Percentiles rank a stretch among this genome's conserved stretches.
These are phyloP conservation scores for Solanum tarijense DNA, from an alignment of 257 asterid genomes.

Conservation along the genomic window DNA sequence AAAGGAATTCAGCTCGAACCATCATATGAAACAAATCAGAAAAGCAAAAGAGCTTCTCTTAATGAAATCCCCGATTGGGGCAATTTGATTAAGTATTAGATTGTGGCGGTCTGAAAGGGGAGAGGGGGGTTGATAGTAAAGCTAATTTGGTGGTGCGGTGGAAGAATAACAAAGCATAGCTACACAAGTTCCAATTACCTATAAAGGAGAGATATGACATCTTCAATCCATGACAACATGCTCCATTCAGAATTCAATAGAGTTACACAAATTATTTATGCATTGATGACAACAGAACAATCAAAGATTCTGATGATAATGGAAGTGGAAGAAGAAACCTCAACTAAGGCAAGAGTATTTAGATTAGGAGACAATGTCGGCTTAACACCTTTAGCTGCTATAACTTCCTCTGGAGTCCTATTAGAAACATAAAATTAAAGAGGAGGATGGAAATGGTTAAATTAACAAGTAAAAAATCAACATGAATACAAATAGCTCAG, in stretches of 20 bases:
- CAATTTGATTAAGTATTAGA: neutral
- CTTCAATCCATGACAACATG: neutral
- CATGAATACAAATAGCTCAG: neutral
- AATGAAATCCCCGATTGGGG: neutral
- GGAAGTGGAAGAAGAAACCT: slow-evolving; percentile 43
- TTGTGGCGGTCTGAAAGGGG: neutral
- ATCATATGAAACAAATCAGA: neutral
- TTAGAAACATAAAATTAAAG: slow-evolving; percentile 8
- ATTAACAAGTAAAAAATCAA: neutral
- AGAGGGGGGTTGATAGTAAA: neutral
- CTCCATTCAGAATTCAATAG: neutral
- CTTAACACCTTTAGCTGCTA: slow-evolving; percentile 96
- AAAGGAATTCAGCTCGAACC: neutral
- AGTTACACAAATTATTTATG: neutral
- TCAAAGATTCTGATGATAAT: slow-evolving; percentile 3
- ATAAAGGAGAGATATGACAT: neutral
- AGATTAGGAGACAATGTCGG: slow-evolving; percentile 97
- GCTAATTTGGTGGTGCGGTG: neutral
- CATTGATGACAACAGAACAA: neutral
- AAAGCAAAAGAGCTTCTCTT: neutral
- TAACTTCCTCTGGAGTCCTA: slow-evolving; percentile 96
- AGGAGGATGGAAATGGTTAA: neutral
- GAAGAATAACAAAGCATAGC: neutral
- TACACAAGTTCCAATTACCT: neutral
- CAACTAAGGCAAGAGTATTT: slow-evolving; percentile 83